Evolutionary conservation across 257 asterid species (phyloP), one percentile per base, ranked within the genome.

Genomic region (Forsythia suspensa): DNA sequence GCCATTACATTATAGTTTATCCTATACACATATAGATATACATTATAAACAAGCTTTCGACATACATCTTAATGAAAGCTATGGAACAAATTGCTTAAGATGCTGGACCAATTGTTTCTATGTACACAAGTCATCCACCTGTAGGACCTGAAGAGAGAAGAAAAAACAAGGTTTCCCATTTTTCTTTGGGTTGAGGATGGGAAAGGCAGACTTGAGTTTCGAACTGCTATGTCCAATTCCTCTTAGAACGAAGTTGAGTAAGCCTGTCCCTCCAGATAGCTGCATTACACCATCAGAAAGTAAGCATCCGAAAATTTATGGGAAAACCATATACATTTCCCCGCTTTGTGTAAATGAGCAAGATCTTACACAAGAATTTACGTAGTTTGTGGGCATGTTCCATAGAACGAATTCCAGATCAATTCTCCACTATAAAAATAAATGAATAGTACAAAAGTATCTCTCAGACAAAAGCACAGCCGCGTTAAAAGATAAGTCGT

Each of bases 201-300:
- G 13, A 5, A 0, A 16, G 16, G 18, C 70, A 11, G 40, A 21
- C 70, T 11, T 18, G 9, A 63, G 0, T 24, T 29, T 29, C 40
- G 18, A 79, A 80, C 82, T 59, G 9, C 72, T 81, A 88, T 81
- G 90, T 80, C 92, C 89, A 88, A 51, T 88, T 88, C 82, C 85
- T 85, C 73, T 86, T 86, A 1, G 90, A 86, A 18, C 92, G 92
- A 69, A 86, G 84, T 81, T 86, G 87, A 57, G 88, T 86, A 39
- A 88, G 90, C 82, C 81, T 88, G 79, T 88, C 92, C 89, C 92
- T 84, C 86, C 83, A 86, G 18, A 70, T 77, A 79, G 92, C 92
- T 88, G 89, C 36, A 77, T 29, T 6, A 71, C 40, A 16, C 4
- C 6, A 20, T 42, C 36, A 42, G 8, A 42, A 71, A 41, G n/a